Conservation (phyloP, 352 stramenopile genomes). For the Globisporangium parvum region DNA sequence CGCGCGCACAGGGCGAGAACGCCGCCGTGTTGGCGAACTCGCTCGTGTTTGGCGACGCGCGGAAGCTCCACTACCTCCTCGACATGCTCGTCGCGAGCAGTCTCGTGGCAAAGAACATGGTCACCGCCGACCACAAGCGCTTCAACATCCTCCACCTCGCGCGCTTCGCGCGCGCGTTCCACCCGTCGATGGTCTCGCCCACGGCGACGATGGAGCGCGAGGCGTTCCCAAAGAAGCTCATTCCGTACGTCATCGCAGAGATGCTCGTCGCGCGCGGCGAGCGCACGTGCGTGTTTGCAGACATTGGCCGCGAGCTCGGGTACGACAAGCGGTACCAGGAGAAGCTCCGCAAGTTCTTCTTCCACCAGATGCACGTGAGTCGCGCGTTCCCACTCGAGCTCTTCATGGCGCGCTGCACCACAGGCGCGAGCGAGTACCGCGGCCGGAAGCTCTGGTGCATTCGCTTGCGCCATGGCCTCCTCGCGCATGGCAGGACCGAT, state of each 20-base stretch:
- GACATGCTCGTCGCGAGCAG: slow-evolving; percentile 61
- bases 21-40: slow-evolving; percentile 48
- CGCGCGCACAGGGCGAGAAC: slow-evolving; percentile 52
- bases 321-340: slow-evolving; percentile 76
- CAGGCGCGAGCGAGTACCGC: slow-evolving; percentile 33
- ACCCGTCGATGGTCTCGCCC: slow-evolving; percentile 62
- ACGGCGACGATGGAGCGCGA: slow-evolving; percentile 45
- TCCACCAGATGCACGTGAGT: slow-evolving; percentile 58
- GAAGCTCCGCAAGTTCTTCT: slow-evolving; percentile 78
- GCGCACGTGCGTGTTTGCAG: slow-evolving; percentile 73
- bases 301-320: slow-evolving; percentile 76
- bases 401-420: slow-evolving; percentile 81
- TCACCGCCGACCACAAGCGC: slow-evolving; percentile 51
- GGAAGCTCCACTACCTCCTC: slow-evolving; percentile 79
- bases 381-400: slow-evolving; percentile 60
- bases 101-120: slow-evolving; percentile 73
- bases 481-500: slow-evolving; percentile 5
- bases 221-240: slow-evolving; percentile 51
- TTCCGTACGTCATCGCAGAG: slow-evolving; percentile 53
- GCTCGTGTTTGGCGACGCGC: slow-evolving; percentile 56
- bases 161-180: slow-evolving; percentile 55
- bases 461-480: slow-evolving; percentile 27
- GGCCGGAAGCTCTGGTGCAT: slow-evolving; percentile 81
- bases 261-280: slow-evolving; percentile 62
- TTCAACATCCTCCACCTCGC: slow-evolving; percentile 82